Conservation (phyloP, 495 filamentous ascomycete species). For the Talaromyces stipitatus region DNA sequence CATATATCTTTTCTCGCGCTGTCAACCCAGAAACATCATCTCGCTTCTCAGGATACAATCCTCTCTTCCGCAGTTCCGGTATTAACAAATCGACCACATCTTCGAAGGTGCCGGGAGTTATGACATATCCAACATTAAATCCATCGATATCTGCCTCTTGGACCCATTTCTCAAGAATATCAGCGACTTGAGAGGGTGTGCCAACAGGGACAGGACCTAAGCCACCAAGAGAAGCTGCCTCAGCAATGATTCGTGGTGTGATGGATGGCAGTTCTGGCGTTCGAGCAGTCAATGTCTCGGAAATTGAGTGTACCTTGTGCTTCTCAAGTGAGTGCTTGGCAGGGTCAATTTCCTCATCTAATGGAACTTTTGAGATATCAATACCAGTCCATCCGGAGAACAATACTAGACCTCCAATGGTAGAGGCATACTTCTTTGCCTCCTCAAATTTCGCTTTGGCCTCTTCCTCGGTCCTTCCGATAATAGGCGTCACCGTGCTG, state of each 20-base stretch:
- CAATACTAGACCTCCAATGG: constrained; percentile 49
- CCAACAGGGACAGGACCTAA: constrained; percentile 46
- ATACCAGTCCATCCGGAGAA: constrained; percentile 58
- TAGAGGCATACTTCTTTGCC: constrained; percentile 42
- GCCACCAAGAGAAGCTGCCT: constrained; percentile 53
- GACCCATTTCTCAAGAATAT: constrained; percentile 53
- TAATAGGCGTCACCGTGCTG: constrained; percentile 48
- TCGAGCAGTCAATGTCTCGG: constrained; percentile 43
- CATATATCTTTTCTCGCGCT: constrained; percentile 54
- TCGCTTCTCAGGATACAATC: constrained; percentile 32
- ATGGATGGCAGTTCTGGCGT: constrained; percentile 43
- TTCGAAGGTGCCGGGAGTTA: constrained; percentile 53
- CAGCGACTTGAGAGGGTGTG: constrained; percentile 45
- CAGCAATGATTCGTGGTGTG: constrained; percentile 45
- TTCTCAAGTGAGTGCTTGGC: constrained; percentile 43
- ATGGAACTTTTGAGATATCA: constrained; percentile 47
- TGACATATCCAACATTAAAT: constrained; percentile 48
- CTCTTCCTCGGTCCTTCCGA: constrained; percentile 50
- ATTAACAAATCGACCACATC: constrained; percentile 54
- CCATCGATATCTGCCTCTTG: constrained; percentile 53
- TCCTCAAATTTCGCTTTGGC: constrained; percentile 46
- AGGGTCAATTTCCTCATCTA: constrained; percentile 48
- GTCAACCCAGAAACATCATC: constrained; percentile 38
- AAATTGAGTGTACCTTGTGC: constrained; percentile 41
- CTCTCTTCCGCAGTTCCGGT: constrained; percentile 49